A percentile compares a stretch with the other conserved stretches of the same genome.
Conservation (phyloP, 345 rosid species). For the Microcos paniculata region DNA sequence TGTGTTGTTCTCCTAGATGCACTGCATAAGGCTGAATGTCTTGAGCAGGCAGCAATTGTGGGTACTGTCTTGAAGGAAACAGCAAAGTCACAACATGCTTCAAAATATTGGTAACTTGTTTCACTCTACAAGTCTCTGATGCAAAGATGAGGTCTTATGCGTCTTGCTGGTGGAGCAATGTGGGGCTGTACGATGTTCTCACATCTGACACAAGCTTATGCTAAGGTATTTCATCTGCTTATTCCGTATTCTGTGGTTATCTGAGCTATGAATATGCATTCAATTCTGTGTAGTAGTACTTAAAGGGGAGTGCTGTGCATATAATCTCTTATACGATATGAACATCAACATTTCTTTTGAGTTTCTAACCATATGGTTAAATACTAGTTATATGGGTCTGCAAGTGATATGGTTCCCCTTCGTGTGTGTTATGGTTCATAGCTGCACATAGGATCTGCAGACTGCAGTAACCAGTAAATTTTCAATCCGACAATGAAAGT, state of each 20-base stretch:
- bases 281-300: background rate
- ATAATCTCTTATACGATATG: background rate
- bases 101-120: conserved; percentile 54
- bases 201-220: background rate
- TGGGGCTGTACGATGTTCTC: background rate
- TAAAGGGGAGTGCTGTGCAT: background rate
- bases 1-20: conserved; percentile 87
- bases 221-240: conserved; percentile 1
- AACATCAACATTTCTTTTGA: background rate
- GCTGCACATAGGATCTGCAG: background rate
- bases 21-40: conserved; percentile 77
- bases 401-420: background rate
- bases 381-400: background rate
- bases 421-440: background rate
- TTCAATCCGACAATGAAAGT: background rate
- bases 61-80: conserved; percentile 88
- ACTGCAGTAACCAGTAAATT: background rate
- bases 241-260: background rate
- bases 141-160: background rate
- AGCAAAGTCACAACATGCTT: conserved; percentile 87
- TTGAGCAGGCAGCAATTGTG: conserved; percentile 93
- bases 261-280: background rate
- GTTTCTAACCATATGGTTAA: background rate
- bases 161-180: background rate
- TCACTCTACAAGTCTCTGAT: background rate